These are phyloP conservation scores for Paraphoma sp. DNA, from an alignment of 2,329 filamentous ascomycete genomes.

Conservation along the genomic window DNA sequence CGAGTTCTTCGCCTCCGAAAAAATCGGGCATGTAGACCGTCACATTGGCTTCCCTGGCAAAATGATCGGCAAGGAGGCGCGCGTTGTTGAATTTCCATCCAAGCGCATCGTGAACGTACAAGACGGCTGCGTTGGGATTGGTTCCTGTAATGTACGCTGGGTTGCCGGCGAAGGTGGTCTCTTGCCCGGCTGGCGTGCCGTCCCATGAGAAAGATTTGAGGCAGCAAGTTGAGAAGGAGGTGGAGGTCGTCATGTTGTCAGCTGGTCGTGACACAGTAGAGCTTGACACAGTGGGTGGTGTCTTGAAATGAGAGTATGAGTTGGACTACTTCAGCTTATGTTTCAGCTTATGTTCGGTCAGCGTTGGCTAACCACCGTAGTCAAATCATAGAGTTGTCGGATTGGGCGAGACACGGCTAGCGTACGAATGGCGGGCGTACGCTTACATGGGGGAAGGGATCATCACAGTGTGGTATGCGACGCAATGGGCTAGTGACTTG, in stretches of 20 bases:
- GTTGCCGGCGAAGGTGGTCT: slow-evolving; percentile 37
- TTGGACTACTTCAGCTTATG: too few relatives aligned
- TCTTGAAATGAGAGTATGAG: too few relatives aligned
- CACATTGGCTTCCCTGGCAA: slow-evolving; percentile 50
- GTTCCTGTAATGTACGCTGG: slow-evolving; percentile 50
- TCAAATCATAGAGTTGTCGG: too few relatives aligned
- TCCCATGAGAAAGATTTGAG: slow-evolving; percentile 42
- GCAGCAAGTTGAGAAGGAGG: slow-evolving; percentile 27
- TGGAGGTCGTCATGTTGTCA: not conserved
- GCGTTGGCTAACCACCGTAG: too few relatives aligned
- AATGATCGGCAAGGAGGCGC: slow-evolving; percentile 53
- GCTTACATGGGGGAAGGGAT: not conserved
- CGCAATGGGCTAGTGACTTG: not conserved
- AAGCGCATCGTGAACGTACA: slow-evolving; percentile 49
- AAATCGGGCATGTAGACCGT: slow-evolving; percentile 54
- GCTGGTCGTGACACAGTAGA: too few relatives aligned
- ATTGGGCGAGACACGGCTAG: too few relatives aligned
- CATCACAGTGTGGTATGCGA: not conserved
- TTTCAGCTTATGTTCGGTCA: too few relatives aligned
- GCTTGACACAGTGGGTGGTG: too few relatives aligned
- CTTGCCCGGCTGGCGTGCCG: slow-evolving; percentile 43
- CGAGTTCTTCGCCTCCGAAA: slow-evolving; percentile 26
- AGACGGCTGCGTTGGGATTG: slow-evolving; percentile 46
- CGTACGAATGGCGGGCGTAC: too few relatives aligned
- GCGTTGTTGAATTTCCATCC: slow-evolving; percentile 53